Percentiles rank a stretch among this genome's conserved stretches.
Evolutionary conservation across 129 eudicot genomes (phyloP).

Genomic region (Saposhnikovia divaricata): DNA sequence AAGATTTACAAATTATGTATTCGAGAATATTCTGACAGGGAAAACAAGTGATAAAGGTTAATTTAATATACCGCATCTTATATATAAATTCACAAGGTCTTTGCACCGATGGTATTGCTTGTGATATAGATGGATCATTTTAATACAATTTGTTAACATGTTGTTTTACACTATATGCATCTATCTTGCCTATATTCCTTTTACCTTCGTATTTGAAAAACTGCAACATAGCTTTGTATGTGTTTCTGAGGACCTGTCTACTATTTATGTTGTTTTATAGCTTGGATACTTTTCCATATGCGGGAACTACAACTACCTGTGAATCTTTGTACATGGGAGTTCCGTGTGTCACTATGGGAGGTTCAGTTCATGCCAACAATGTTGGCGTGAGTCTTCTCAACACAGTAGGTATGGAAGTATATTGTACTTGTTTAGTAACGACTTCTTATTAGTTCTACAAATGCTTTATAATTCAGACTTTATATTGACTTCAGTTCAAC

Average conservation of each 20-base stretch:
- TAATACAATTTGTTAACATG: background rate
- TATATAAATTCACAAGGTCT: background rate
- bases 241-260: conserved; percentile 11
- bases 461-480: background rate
- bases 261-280: conserved; percentile 26
- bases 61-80: background rate
- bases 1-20: background rate
- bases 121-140: background rate
- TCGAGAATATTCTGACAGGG: background rate
- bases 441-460: background rate
- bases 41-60: background rate
- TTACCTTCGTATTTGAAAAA: background rate
- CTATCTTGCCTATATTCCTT: background rate
- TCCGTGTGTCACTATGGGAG: conserved; percentile 95
- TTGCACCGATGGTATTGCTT: background rate
- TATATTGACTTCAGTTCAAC: background rate
- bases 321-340: conserved; percentile 98
- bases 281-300: conserved; percentile 95
- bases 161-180: background rate
- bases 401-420: conserved; percentile 60
- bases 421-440: background rate
- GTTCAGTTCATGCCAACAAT: conserved; percentile 86
- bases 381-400: conserved; percentile 93
- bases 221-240: background rate
- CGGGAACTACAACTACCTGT: conserved; percentile 96